Conservation (phyloP, 2,329 filamentous ascomycete species). For the Rachicladosporium sp. region DNA sequence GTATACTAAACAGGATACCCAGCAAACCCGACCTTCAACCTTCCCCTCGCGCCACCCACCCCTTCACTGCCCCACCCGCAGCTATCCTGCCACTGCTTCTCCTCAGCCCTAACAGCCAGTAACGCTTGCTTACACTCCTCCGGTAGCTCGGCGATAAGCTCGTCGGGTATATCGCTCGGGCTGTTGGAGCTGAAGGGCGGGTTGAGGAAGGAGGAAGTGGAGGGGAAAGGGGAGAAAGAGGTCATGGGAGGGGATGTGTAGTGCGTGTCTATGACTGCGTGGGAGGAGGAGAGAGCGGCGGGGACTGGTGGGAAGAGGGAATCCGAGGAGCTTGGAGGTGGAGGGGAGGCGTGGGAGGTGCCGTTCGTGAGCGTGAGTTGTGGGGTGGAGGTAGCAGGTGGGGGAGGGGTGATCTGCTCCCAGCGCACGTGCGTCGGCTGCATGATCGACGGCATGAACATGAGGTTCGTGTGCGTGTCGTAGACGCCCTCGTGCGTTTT, state of each 20-base stretch:
- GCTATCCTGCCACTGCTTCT: slow-evolving; percentile 55
- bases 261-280: slow-evolving; percentile 49
- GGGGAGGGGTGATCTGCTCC: slow-evolving; percentile 50
- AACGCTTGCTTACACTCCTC: slow-evolving; percentile 62
- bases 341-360: slow-evolving; percentile 1
- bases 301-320: slow-evolving; percentile 28
- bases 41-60: slow-evolving; percentile 37
- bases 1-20: slow-evolving; percentile 34
- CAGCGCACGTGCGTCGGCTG: slow-evolving; percentile 81
- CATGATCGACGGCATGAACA: slow-evolving; percentile 78
- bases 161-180: slow-evolving; percentile 47
- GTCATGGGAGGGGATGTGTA: slow-evolving; percentile 44
- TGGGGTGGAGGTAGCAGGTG: slow-evolving; percentile 14
- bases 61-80: slow-evolving; percentile 58
- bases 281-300: slow-evolving; percentile 47
- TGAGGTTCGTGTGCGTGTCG: slow-evolving; percentile 83
- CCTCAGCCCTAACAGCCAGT: slow-evolving; percentile 50
- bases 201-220: slow-evolving; percentile 47
- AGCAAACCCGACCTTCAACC: slow-evolving; percentile 36
- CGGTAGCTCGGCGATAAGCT: slow-evolving; percentile 54
- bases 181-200: slow-evolving; percentile 37
- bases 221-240: slow-evolving; percentile 9
- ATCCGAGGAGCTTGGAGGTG: too few species aligned
- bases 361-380: slow-evolving; percentile 6
- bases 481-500: slow-evolving; percentile 67